A percentile compares a stretch with the other conserved stretches of the same genome.
These are phyloP conservation scores for Aspergillus terreus DNA, from an alignment of 2,329 filamentous ascomycete genomes.

Conservation along the genomic window DNA sequence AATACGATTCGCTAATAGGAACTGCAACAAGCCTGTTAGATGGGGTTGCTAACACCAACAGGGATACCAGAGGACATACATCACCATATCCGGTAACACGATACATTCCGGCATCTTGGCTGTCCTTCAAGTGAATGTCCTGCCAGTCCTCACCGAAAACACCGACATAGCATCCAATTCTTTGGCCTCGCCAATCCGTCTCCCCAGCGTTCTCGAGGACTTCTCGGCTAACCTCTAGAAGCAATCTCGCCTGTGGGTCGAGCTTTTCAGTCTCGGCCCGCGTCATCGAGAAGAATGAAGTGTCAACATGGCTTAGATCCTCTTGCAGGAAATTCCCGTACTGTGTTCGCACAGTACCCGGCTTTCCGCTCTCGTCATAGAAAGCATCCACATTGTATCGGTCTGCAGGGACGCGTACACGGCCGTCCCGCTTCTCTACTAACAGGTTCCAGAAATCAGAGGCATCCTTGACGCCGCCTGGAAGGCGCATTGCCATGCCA, in stretches of 20 bases:
- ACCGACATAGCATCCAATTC: slow-evolving; percentile 26
- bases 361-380: slow-evolving; percentile 13
- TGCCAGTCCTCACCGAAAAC: slow-evolving; percentile 26
- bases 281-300: slow-evolving; percentile 24
- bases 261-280: slow-evolving; percentile 18
- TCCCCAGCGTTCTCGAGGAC: slow-evolving; percentile 30
- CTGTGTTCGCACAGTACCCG: slow-evolving; percentile 5
- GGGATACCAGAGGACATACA: too few relatives aligned
- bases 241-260: slow-evolving; percentile 31
- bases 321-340: slow-evolving; percentile 30
- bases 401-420: slow-evolving; percentile 17
- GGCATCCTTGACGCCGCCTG: slow-evolving; percentile 12
- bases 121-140: slow-evolving; percentile 17
- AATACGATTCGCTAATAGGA: slow-evolving; percentile 20
- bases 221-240: slow-evolving; percentile 32
- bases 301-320: slow-evolving; percentile 23
- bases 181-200: slow-evolving; percentile 24
- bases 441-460: slow-evolving; percentile 21
- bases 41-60: too few relatives aligned
- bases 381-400: slow-evolving; percentile 24
- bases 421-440: slow-evolving; percentile 16
- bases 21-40: background rate
- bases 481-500: slow-evolving; percentile 22
- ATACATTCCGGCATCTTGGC: slow-evolving; percentile 12
- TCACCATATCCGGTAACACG: slow-evolving; percentile 13